Conservation (phyloP, 2,329 filamentous ascomycete genomes). For the Colletotrichum spaethianum region DNA sequence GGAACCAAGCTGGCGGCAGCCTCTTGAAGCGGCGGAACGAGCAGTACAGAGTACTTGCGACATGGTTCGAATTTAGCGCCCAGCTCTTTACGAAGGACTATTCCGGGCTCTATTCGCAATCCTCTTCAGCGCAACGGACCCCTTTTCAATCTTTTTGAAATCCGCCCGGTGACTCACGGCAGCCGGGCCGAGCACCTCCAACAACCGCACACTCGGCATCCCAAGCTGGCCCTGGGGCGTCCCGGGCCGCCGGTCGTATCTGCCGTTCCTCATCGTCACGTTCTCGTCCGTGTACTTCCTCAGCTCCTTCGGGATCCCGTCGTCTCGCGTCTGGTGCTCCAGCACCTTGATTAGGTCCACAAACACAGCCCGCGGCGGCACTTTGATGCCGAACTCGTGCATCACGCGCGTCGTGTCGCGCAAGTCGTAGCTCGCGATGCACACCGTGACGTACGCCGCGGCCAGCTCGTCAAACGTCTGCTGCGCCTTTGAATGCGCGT, state of each 20-base stretch:
- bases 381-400: neutral
- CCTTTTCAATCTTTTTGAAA: slow-evolving; percentile 9
- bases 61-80: neutral
- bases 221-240: neutral
- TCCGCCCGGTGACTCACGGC: slow-evolving; percentile 5
- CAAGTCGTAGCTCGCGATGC: slow-evolving; percentile 14
- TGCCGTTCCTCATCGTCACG: slow-evolving; percentile 9
- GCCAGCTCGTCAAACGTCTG: slow-evolving; percentile 3
- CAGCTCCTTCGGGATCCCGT: neutral
- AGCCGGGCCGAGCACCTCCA: slow-evolving; percentile 20
- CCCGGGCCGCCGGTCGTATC: slow-evolving; percentile 14
- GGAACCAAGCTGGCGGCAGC: too few relatives aligned
- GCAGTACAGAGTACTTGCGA: neutral
- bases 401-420: slow-evolving; percentile 8
- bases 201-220: slow-evolving; percentile 2
- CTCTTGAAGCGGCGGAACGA: neutral
- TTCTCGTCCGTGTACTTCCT: slow-evolving; percentile 21
- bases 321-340: slow-evolving; percentile 11
- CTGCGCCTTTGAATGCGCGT: neutral
- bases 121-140: neutral
- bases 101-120: slow-evolving; percentile 2
- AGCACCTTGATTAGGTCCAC: slow-evolving; percentile 16
- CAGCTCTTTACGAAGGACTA: neutral
- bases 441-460: neutral
- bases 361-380: neutral